Conservation (phyloP, 1,284 basidiomycete species). For the Leccinum laetum region DNA sequence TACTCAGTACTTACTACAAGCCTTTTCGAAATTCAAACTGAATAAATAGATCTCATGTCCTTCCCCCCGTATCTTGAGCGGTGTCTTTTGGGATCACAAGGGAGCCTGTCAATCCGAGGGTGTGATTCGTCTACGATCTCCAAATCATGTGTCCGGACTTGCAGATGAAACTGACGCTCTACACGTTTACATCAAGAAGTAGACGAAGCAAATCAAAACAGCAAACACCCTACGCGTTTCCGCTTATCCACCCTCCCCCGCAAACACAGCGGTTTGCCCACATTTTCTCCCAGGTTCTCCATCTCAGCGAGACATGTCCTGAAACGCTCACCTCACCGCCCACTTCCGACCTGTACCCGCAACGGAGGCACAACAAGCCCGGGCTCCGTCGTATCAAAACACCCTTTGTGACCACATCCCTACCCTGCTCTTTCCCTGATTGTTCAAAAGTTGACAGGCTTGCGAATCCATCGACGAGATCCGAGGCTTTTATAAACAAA, state of each 20-base stretch:
- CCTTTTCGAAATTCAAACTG: neutral
- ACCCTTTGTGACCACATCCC: slow-evolving; percentile 65
- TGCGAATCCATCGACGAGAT: slow-evolving; percentile 61
- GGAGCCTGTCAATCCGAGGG: neutral
- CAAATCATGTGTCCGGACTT: neutral
- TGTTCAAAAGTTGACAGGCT: slow-evolving; percentile 33
- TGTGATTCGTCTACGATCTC: neutral
- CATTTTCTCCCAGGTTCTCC: slow-evolving; percentile 62
- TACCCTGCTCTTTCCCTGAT: slow-evolving; percentile 40
- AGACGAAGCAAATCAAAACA: neutral
- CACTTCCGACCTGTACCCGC: slow-evolving; percentile 56
- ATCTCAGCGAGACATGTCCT: slow-evolving; percentile 41
- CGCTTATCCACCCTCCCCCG: slow-evolving; percentile 60
- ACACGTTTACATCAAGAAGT: neutral
- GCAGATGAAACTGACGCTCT: slow-evolving; percentile 18
- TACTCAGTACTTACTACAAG: neutral
- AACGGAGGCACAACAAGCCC: slow-evolving; percentile 54
- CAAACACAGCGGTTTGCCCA: slow-evolving; percentile 65
- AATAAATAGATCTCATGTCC: too few relatives aligned
- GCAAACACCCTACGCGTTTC: slow-evolving; percentile 12
- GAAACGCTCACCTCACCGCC: slow-evolving; percentile 31
- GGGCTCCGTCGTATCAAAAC: slow-evolving; percentile 39
- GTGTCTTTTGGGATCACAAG: too few relatives aligned
- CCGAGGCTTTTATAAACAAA: slow-evolving; percentile 67
- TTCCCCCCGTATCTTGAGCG: too few relatives aligned